Evolutionary conservation across 768 basidiomycete genomes (phyloP).

Genomic region (Boletus tylopilopsis): DNA sequence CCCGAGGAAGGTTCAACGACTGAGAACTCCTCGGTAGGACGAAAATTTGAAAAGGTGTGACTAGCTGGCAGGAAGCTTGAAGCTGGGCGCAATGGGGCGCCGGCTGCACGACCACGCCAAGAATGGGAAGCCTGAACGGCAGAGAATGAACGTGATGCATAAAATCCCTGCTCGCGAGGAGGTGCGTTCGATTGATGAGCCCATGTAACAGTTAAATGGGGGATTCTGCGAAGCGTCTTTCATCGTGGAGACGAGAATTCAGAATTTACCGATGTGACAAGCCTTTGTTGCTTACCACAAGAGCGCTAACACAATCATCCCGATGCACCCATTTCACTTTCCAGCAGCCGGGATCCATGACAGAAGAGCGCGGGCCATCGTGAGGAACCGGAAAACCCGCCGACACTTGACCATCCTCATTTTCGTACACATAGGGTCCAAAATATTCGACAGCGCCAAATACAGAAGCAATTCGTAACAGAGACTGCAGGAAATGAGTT

Average conservation of each 20-base stretch:
- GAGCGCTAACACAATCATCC: slow-evolving; percentile 69
- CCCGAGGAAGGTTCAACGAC: not conserved
- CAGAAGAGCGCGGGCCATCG: slow-evolving; percentile 46
- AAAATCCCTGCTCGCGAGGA: slow-evolving; percentile 15
- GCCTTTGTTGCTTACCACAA: slow-evolving; percentile 48
- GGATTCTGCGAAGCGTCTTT: slow-evolving; percentile 66
- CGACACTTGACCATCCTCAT: slow-evolving; percentile 17
- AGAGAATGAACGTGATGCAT: slow-evolving; percentile 11
- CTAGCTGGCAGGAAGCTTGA: slow-evolving; percentile 17
- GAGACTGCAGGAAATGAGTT: slow-evolving; percentile 36
- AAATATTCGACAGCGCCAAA: slow-evolving; percentile 70
- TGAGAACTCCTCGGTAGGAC: not conserved
- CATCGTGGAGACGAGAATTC: not conserved
- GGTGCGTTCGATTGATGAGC: slow-evolving; percentile 53
- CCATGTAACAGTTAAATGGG: slow-evolving; percentile 76
- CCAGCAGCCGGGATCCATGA: slow-evolving; percentile 64
- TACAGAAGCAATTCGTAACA: slow-evolving; percentile 47
- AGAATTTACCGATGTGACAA: not conserved
- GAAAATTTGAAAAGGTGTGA: slow-evolving; percentile 13
- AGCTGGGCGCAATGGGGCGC: slow-evolving; percentile 7
- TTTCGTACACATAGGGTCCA: slow-evolving; percentile 24
- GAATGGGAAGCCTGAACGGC: slow-evolving; percentile 5
- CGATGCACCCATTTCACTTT: slow-evolving; percentile 78
- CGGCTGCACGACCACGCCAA: slow-evolving; percentile 18
- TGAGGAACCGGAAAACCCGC: slow-evolving; percentile 47